Evolutionary conservation across 176 grass and related monocot species (phyloP).

Genomic region (Cocos nucifera): DNA sequence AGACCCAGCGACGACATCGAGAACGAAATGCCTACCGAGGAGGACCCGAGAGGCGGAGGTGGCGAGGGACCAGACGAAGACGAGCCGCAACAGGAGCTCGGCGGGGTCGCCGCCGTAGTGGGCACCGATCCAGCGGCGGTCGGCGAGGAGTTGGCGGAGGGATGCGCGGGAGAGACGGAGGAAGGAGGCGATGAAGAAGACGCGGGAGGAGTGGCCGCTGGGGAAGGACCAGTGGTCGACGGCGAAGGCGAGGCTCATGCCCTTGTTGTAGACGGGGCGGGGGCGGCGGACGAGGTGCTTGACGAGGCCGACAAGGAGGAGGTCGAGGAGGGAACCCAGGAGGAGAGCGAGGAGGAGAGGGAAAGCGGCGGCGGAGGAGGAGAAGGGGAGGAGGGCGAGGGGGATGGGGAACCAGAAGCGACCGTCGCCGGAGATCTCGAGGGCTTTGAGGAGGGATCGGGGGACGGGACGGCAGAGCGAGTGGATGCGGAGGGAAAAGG

Average conservation of each 20-base stretch:
- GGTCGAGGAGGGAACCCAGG: slow-evolving; percentile 50
- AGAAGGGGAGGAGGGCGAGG: slow-evolving; percentile 50
- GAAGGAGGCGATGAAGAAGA: slow-evolving; percentile 69
- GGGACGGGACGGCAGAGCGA: slow-evolving; percentile 57
- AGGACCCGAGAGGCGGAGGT: slow-evolving; percentile 78
- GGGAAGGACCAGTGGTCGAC: slow-evolving; percentile 84
- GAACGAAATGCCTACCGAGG: slow-evolving; percentile 76
- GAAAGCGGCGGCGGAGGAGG: slow-evolving; percentile 29
- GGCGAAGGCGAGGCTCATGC: slow-evolving; percentile 67
- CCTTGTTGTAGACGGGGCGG: slow-evolving; percentile 72
- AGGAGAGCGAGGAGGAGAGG: slow-evolving; percentile 44
- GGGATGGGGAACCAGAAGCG: slow-evolving; percentile 81
- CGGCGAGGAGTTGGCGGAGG: slow-evolving; percentile 5
- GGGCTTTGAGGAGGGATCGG: slow-evolving; percentile 70
- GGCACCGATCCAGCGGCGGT: slow-evolving; percentile 13
- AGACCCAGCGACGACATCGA: slow-evolving; percentile 64
- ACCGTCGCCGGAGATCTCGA: slow-evolving; percentile 77
- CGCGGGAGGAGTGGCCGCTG: slow-evolving; percentile 76
- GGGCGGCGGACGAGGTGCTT: slow-evolving; percentile 77
- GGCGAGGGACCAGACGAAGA: slow-evolving; percentile 40
- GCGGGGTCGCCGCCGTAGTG: slow-evolving; percentile 18
- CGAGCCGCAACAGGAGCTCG: slow-evolving; percentile 33
- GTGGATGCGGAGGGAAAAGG: slow-evolving; percentile 53
- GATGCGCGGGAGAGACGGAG: slow-evolving; percentile 17
- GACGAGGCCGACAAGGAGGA: slow-evolving; percentile 55